Evolutionary conservation across 805 yeast species (phyloP).

Genomic region (Metschnikowia rubicola): DNA sequence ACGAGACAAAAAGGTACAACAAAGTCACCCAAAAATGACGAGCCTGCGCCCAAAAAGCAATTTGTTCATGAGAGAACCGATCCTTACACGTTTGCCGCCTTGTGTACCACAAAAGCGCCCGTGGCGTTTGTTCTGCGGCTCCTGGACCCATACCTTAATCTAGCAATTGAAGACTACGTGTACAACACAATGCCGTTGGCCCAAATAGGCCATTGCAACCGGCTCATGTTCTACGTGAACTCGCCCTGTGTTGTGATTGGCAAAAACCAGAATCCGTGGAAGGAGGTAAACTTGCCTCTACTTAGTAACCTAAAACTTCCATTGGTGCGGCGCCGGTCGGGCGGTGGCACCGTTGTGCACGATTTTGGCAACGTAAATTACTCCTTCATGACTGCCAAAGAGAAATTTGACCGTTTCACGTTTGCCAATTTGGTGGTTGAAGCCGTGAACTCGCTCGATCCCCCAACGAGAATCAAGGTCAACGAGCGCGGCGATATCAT

Average conservation of each 20-base stretch:
- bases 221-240: slow-evolving; percentile 73
- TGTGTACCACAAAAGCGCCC: slow-evolving; percentile 32
- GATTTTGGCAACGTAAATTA: slow-evolving; percentile 87
- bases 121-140: slow-evolving; percentile 56
- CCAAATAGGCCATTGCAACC: slow-evolving; percentile 24
- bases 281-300: slow-evolving; percentile 66
- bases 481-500: slow-evolving; percentile 82
- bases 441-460: slow-evolving; percentile 24
- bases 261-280: slow-evolving; percentile 93
- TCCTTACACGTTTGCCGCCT: not conserved
- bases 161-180: slow-evolving; percentile 78
- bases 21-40: no score
- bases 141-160: slow-evolving; percentile 65
- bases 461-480: slow-evolving; percentile 36
- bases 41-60: not conserved
- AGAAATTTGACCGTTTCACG: slow-evolving; percentile 56
- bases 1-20: no score
- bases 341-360: slow-evolving; percentile 98
- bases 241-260: slow-evolving; percentile 90
- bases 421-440: slow-evolving; percentile 46
- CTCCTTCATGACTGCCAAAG: slow-evolving; percentile 70
- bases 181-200: slow-evolving; percentile 59
- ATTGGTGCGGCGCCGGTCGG: slow-evolving; percentile 73
- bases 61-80: not conserved
- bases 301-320: slow-evolving; percentile 54